These are phyloP conservation scores for Hericium coralloides DNA, from an alignment of 768 basidiomycete species.

Conservation along the genomic window DNA sequence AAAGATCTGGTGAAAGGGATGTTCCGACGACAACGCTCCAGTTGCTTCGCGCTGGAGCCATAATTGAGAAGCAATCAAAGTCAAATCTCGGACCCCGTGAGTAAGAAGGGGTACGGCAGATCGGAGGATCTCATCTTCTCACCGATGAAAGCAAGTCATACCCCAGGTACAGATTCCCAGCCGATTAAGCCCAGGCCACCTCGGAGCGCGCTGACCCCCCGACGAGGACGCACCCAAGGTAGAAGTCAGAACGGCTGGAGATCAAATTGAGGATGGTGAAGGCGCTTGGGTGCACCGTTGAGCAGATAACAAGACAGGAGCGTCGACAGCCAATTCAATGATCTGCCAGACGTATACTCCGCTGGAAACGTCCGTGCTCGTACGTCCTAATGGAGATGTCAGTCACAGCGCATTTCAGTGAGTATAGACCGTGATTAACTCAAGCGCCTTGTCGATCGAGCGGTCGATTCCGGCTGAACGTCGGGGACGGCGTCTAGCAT, in stretches of 20 bases:
- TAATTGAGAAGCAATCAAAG: not conserved
- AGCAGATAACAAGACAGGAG: not conserved
- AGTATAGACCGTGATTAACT: not conserved
- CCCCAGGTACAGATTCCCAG: not conserved
- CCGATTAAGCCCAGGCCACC: not conserved
- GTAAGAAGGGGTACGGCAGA: not conserved
- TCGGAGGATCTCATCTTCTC: not conserved
- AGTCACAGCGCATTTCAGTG: not conserved
- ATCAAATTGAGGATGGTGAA: not conserved
- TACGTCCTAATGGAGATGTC: not conserved
- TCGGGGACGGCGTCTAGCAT: not conserved
- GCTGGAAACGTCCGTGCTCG: not conserved
- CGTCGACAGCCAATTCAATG: not conserved
- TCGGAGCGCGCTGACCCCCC: not conserved
- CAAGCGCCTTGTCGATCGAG: not conserved
- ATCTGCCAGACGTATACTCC: not conserved
- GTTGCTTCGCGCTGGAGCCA: not conserved
- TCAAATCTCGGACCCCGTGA: constrained; percentile 1
- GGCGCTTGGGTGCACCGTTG: not conserved
- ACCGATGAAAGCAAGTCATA: not conserved
- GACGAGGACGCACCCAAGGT: not conserved
- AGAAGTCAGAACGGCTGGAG: not conserved
- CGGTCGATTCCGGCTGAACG: not conserved
- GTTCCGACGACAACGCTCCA: constrained; percentile 1
- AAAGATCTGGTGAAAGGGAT: not conserved